Conservation (phyloP, 2,329 filamentous ascomycete genomes). For the Botrytis porri region DNA sequence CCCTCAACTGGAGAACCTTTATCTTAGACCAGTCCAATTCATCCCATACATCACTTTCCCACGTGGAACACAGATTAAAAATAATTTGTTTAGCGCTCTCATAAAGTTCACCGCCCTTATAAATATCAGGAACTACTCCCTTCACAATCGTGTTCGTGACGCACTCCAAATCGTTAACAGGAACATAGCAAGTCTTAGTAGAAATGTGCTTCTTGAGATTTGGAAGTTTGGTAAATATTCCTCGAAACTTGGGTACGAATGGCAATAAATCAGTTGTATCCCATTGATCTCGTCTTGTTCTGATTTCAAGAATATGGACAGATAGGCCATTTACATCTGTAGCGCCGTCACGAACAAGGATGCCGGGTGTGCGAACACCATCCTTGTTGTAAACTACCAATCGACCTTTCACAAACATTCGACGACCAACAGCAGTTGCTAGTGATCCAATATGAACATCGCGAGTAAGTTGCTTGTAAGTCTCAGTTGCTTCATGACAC, state of each 20-base stretch:
- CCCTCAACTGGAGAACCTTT: constrained; percentile 77
- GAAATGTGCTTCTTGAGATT: constrained; percentile 64
- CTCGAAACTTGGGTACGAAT: constrained; percentile 70
- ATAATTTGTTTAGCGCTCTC: constrained; percentile 65
- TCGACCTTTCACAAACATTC: constrained; percentile 72
- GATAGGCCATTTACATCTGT: constrained; percentile 62
- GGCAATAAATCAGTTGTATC: constrained; percentile 84
- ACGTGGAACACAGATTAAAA: constrained; percentile 65
- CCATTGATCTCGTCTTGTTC: constrained; percentile 62
- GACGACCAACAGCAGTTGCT: constrained; percentile 75
- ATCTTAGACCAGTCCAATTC: constrained; percentile 81
- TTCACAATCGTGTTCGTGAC: constrained; percentile 67
- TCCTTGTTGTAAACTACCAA: constrained; percentile 84
- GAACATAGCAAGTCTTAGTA: constrained; percentile 65
- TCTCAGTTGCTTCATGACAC: constrained; percentile 79
- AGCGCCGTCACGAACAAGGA: constrained; percentile 74
- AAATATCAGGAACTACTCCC: constrained; percentile 58
- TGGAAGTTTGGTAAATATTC: constrained; percentile 65
- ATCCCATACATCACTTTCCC: constrained; percentile 73
- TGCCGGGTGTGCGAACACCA: constrained; percentile 76
- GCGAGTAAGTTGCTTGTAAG: constrained; percentile 73
- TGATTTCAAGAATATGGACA: constrained; percentile 77
- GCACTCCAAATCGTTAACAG: constrained; percentile 77
- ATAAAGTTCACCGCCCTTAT: constrained; percentile 50
- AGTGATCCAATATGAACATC: constrained; percentile 77